A percentile compares a stretch with the other conserved stretches of the same genome.
Conservation (phyloP, 1,284 basidiomycete species). For the Naganishia sp. region DNA sequence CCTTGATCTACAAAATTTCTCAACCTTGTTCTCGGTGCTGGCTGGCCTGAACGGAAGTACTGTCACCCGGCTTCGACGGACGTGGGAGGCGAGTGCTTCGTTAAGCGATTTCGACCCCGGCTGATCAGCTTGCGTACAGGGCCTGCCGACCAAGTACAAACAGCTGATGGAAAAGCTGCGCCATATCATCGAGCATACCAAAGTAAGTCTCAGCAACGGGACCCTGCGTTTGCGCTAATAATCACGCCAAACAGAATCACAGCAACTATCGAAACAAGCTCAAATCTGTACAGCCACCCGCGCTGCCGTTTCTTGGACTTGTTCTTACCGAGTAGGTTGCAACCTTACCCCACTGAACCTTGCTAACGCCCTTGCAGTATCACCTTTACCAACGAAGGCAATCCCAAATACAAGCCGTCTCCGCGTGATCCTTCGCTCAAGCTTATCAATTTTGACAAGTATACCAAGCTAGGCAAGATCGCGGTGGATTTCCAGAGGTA, state of each 20-base stretch:
- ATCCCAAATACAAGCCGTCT: constrained; percentile 80
- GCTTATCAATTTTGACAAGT: constrained; percentile 94
- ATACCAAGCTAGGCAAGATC: constrained; percentile 83
- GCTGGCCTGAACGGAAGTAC: constrained; percentile 94
- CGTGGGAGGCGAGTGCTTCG: constrained; percentile 73
- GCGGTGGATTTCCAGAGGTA: constrained; percentile 92
- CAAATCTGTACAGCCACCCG: constrained; percentile 78
- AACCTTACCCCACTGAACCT: not conserved
- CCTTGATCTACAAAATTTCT: constrained; percentile 87
- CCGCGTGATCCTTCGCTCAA: constrained; percentile 73
- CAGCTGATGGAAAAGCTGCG: constrained; percentile 76
- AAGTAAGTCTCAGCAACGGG: constrained; percentile 35
- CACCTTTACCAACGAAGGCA: constrained; percentile 94
- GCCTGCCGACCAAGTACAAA: constrained; percentile 80
- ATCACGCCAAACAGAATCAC: constrained; percentile 41
- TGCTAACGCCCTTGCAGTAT: constrained; percentile 55
- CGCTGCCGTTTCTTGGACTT: constrained; percentile 84
- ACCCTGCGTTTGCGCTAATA: constrained; percentile 1
- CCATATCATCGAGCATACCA: constrained; percentile 83
- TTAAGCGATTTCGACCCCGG: constrained; percentile 9
- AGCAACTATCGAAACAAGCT: constrained; percentile 78
- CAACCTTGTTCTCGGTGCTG: constrained; percentile 91
- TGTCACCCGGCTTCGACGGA: constrained; percentile 86
- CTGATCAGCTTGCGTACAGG: constrained; percentile 58
- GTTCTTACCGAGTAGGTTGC: constrained; percentile 55